Evolutionary conservation across 768 basidiomycete genomes (phyloP).

Genomic region (Tylopilus intermedius): DNA sequence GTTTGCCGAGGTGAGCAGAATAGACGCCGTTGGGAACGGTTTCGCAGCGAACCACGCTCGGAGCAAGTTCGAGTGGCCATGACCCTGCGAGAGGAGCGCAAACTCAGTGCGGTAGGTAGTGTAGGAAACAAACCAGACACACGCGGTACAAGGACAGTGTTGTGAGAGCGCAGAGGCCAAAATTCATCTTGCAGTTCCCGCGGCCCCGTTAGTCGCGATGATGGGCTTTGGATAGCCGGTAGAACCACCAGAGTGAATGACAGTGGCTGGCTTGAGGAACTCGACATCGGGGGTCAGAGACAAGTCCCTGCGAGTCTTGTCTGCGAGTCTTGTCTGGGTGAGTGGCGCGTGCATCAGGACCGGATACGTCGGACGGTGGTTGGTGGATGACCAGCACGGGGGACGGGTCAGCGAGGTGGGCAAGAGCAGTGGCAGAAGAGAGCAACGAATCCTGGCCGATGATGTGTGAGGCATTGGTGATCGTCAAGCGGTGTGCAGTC

Average conservation of each 20-base stretch:
- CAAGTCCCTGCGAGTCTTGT: conserved; percentile 21
- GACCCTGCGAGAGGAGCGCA: conserved; percentile 9
- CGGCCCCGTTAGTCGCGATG: conserved; percentile 32
- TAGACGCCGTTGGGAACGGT: conserved; percentile 36
- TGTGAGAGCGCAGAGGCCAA: conserved; percentile 17
- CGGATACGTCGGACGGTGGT: conserved; percentile 16
- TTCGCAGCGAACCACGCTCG: conserved; percentile 41
- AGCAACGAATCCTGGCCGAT: conserved; percentile 18
- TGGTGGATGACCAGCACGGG: conserved; percentile 23
- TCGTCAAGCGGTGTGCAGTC: conserved; percentile 39
- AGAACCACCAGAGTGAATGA: conserved; percentile 29
- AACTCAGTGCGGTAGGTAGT: not conserved
- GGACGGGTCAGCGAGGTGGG: conserved; percentile 14
- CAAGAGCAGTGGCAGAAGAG: conserved; percentile 15
- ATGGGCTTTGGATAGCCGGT: conserved; percentile 50
- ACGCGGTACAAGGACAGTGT: conserved; percentile 34
- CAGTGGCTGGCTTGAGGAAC: conserved; percentile 15
- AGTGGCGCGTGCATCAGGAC: conserved; percentile 11
- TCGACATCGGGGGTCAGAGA: conserved; percentile 21
- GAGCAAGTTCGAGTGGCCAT: conserved; percentile 28
- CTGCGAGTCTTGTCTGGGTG: conserved; percentile 20
- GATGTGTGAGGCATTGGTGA: conserved; percentile 19
- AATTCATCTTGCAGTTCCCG: conserved; percentile 34
- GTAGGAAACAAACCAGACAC: not conserved
- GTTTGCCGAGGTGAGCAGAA: conserved; percentile 44